phyloP scores from a whole-genome alignment of 73 alveolate genomes.

The Tetrahymena elliotti region DNA sequence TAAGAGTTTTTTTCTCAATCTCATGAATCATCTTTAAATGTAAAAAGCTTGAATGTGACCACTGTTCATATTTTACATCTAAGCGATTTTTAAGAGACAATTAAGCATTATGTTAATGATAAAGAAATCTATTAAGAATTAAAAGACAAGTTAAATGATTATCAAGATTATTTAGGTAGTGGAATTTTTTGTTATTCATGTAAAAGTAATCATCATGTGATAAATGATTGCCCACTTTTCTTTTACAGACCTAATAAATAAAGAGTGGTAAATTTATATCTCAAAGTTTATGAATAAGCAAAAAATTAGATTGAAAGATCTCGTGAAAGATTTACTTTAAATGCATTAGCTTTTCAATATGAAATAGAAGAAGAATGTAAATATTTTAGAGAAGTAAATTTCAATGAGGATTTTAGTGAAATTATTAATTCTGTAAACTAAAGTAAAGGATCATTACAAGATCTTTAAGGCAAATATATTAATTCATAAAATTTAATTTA shows the following conservation, averaged over 20 bases:
- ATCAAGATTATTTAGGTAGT: background rate
- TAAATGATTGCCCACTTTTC: background rate
- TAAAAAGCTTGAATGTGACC: background rate
- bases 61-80: background rate
- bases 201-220: background rate
- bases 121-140: background rate
- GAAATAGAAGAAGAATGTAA: background rate
- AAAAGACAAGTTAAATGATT: background rate
- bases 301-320: background rate
- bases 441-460: background rate
- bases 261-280: background rate
- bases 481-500: background rate
- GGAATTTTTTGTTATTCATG: background rate
- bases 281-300: background rate
- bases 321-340: background rate
- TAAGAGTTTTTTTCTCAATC: background rate
- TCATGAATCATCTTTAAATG: background rate
- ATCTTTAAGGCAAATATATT: too few relatives aligned
- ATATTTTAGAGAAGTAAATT: background rate
- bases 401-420: background rate
- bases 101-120: background rate
- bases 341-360: background rate
- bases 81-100: background rate
- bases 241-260: background rate
- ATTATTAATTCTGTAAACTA: background rate